These are phyloP conservation scores for Borovskyia barvae DNA, from an alignment of 208 protist species.

Conservation along the genomic window DNA sequence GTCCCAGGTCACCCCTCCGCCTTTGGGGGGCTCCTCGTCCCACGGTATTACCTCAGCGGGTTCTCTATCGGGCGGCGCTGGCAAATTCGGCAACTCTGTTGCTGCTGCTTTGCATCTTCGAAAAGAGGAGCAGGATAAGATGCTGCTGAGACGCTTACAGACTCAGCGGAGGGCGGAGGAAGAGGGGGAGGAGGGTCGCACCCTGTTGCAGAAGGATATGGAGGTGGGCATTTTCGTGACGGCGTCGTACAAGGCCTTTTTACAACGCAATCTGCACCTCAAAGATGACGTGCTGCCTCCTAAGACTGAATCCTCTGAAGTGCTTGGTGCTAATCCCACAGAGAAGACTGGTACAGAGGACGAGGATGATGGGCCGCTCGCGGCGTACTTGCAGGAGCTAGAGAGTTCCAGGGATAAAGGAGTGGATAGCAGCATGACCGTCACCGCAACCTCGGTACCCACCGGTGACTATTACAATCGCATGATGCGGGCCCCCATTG, in stretches of 20 bases:
- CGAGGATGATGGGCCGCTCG: slow-evolving; percentile 41
- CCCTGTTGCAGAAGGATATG: slow-evolving; percentile 54
- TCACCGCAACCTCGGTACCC: not conserved
- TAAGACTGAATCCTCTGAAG: not conserved
- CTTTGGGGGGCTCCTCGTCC: not conserved
- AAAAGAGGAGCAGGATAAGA: slow-evolving; percentile 39
- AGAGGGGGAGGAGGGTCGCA: slow-evolving; percentile 19
- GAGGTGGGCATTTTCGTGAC: slow-evolving; percentile 80
- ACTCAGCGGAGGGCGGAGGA: slow-evolving; percentile 47
- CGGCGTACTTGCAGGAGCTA: slow-evolving; percentile 40
- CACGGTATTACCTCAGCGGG: not conserved
- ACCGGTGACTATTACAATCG: slow-evolving; percentile 23
- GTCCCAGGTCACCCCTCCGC: not conserved
- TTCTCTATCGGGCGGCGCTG: not conserved
- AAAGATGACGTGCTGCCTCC: not conserved
- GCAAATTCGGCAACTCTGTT: slow-evolving; percentile 62
- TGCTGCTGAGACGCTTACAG: slow-evolving; percentile 34
- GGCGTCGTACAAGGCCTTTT: slow-evolving; percentile 44
- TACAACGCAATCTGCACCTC: slow-evolving; percentile 35
- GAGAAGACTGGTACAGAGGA: not conserved
- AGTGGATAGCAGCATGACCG: not conserved
- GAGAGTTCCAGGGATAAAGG: slow-evolving; percentile 12
- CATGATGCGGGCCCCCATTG: slow-evolving; percentile 17
- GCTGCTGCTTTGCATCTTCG: slow-evolving; percentile 44
- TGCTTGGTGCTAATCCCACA: not conserved